These are phyloP conservation scores for Sugiyamaella pinicola DNA, from an alignment of 1,139 yeast species.

Conservation along the genomic window DNA sequence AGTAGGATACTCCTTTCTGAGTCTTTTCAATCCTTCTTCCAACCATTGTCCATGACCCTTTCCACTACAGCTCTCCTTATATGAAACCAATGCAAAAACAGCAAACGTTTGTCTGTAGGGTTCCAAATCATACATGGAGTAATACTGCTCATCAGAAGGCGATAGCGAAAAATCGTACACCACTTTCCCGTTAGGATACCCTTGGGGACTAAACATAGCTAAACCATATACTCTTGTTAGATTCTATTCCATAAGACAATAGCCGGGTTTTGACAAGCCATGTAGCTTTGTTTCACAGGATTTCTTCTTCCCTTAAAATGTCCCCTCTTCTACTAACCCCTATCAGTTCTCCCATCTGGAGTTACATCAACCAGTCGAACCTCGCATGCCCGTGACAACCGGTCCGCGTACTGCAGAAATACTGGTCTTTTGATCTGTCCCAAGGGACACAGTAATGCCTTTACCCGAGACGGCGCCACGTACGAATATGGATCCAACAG, in stretches of 20 bases:
- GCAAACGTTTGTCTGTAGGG: constrained; percentile 67
- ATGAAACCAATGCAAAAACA: constrained; percentile 63
- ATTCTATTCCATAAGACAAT: no score
- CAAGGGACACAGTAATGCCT: constrained; percentile 70
- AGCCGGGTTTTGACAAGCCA: no score
- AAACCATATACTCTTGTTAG: neutral
- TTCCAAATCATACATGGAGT: constrained; percentile 82
- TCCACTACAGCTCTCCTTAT: constrained; percentile 35
- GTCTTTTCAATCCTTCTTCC: constrained; percentile 40
- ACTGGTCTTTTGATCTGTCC: constrained; percentile 53
- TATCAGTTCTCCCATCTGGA: constrained; percentile 56
- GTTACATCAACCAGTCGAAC: constrained; percentile 74
- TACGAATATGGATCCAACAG: constrained; percentile 48
- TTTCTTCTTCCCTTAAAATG: no score
- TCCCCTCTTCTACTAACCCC: no score
- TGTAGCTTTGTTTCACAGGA: no score
- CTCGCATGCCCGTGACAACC: constrained; percentile 57
- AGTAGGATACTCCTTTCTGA: constrained; percentile 54
- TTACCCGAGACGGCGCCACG: constrained; percentile 64
- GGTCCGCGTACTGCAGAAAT: constrained; percentile 52
- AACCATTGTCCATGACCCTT: constrained; percentile 36
- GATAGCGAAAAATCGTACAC: constrained; percentile 57
- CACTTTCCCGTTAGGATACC: constrained; percentile 75
- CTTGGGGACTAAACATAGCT: constrained; percentile 73
- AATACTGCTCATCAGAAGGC: constrained; percentile 56